phyloP scores from a whole-genome alignment of 1,139 yeast genomes.

The Lodderomyces elongisporus region DNA sequence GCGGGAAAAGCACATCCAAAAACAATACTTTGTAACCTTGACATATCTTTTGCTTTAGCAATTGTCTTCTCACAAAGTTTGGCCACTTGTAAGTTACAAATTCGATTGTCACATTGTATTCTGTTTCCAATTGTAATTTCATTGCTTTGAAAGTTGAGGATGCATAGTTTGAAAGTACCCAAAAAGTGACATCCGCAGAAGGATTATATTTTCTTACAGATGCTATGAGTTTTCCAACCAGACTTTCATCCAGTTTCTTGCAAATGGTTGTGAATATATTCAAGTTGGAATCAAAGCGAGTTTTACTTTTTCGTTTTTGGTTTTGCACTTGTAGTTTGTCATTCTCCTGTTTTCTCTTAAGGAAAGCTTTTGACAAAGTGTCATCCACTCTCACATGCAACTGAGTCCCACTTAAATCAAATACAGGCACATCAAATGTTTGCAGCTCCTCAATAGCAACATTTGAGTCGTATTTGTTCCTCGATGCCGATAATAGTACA shows the following conservation, averaged over 20 bases:
- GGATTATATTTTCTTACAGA: slow-evolving; percentile 69
- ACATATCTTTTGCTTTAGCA: slow-evolving; percentile 63
- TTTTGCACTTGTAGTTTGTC: slow-evolving; percentile 1
- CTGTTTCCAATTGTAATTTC: slow-evolving; percentile 57
- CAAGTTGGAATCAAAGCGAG: no score
- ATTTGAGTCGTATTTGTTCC: slow-evolving; percentile 25
- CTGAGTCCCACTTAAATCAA: slow-evolving; percentile 42
- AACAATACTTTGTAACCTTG: slow-evolving; percentile 90
- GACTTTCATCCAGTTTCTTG: slow-evolving; percentile 56
- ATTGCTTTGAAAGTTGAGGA: slow-evolving; percentile 62
- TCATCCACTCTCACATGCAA: no score
- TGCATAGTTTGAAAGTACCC: slow-evolving; percentile 79
- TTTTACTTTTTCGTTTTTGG: no score
- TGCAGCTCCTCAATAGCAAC: slow-evolving; percentile 14
- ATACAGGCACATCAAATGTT: slow-evolving; percentile 23
- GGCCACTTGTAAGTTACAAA: slow-evolving; percentile 90
- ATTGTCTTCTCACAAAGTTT: slow-evolving; percentile 72
- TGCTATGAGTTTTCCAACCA: slow-evolving; percentile 70
- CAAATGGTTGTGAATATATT: slow-evolving; percentile 63
- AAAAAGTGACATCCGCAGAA: slow-evolving; percentile 64
- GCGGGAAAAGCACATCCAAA: slow-evolving; percentile 83
- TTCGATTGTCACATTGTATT: slow-evolving; percentile 61
- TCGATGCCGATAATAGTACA: slow-evolving; percentile 34
- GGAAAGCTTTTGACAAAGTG: no score
- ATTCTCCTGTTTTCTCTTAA: no score